phyloP scores from a whole-genome alignment of 257 asterid genomes.

The Solanum chiquidenum region DNA sequence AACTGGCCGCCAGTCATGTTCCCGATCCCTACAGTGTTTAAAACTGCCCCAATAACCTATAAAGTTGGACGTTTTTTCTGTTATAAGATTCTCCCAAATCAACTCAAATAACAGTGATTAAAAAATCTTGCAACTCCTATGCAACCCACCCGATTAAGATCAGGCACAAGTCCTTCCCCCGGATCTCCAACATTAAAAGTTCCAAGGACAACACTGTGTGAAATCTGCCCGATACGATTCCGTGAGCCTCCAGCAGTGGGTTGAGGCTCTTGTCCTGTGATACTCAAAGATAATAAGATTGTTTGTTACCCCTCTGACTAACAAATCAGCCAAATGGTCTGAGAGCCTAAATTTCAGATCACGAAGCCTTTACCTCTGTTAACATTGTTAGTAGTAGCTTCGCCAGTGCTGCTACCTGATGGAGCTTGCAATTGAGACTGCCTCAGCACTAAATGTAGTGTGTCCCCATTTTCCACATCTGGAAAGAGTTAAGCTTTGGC shows the following conservation, averaged over 20 bases:
- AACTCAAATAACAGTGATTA: neutral
- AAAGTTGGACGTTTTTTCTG: neutral
- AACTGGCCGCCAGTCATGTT: conserved; percentile 50
- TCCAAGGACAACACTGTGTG: conserved; percentile 82
- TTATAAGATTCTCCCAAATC: neutral
- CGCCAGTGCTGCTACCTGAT: conserved; percentile 37
- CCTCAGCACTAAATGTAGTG: conserved; percentile 87
- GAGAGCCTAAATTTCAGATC: neutral
- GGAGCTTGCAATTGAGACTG: conserved; percentile 51
- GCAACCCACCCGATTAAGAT: conserved; percentile 64
- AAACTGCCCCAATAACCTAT: conserved; percentile 87
- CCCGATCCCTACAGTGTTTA: conserved; percentile 65
- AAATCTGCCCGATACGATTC: conserved; percentile 62
- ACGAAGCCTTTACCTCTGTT: conserved; percentile 34
- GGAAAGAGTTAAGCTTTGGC: conserved; percentile 34
- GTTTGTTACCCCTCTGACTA: neutral
- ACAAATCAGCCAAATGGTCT: neutral
- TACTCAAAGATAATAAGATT: neutral
- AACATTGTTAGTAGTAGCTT: conserved; percentile 35
- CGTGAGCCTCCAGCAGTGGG: conserved; percentile 40
- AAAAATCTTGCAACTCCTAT: neutral
- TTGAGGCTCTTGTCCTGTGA: conserved; percentile 50
- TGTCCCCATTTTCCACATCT: conserved; percentile 86
- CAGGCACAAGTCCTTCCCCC: conserved; percentile 61
- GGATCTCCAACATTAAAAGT: conserved; percentile 79